phyloP scores from a whole-genome alignment of 176 grass and related monocot species.

The Bothriochloa decipiens region DNA sequence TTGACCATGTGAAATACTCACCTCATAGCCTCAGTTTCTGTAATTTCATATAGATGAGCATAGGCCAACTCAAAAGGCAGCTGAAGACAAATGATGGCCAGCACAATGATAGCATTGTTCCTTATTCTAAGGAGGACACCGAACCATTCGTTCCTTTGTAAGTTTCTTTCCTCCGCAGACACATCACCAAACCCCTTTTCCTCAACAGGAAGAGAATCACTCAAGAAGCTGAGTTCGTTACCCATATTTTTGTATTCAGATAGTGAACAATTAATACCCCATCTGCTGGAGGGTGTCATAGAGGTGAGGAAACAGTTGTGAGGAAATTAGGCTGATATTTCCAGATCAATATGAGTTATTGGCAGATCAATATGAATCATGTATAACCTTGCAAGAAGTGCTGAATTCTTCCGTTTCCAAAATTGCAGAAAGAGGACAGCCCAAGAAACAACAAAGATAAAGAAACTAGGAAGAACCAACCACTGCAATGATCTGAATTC shows the following conservation, averaged over 20 bases:
- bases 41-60: slow-evolving; percentile 94
- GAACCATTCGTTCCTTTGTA: slow-evolving; percentile 92
- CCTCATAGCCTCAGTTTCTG: slow-evolving; percentile 71
- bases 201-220: slow-evolving; percentile 28
- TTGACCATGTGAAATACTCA: slow-evolving; percentile 40
- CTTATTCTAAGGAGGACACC: slow-evolving; percentile 87
- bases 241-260: slow-evolving; percentile 76
- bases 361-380: not conserved
- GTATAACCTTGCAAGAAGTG: slow-evolving; percentile 76
- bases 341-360: not conserved
- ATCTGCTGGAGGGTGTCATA: slow-evolving; percentile 54
- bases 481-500: slow-evolving; percentile 77
- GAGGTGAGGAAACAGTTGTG: not conserved
- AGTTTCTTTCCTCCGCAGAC: slow-evolving; percentile 70
- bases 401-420: slow-evolving; percentile 98
- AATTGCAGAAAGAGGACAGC: slow-evolving; percentile 97
- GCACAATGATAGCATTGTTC: slow-evolving; percentile 86
- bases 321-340: slow-evolving; percentile 23
- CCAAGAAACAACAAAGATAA: slow-evolving; percentile 93
- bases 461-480: slow-evolving; percentile 93
- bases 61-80: slow-evolving; percentile 94
- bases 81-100: slow-evolving; percentile 95
- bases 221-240: slow-evolving; percentile 53
- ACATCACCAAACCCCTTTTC: slow-evolving; percentile 62
- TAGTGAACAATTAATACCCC: slow-evolving; percentile 94